These are phyloP conservation scores for Scedosporium minutisporum DNA, from an alignment of 2,329 filamentous ascomycete genomes.

Conservation along the genomic window DNA sequence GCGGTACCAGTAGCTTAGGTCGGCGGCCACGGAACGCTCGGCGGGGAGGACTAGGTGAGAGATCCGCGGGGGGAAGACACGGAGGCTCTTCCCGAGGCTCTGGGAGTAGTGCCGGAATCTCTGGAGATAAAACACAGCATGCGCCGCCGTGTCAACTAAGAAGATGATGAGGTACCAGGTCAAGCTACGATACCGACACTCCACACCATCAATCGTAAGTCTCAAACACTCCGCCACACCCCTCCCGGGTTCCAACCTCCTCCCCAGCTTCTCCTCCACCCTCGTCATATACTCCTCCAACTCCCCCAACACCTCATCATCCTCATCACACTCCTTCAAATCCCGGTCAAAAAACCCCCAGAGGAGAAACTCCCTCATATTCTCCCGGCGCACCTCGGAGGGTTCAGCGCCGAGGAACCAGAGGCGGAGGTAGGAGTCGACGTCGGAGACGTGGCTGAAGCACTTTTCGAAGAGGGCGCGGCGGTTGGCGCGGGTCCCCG, in stretches of 20 bases:
- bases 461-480: constrained; percentile 46
- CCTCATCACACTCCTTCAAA: constrained; percentile 10
- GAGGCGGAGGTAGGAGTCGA: constrained; percentile 45
- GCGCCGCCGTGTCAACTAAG: constrained; percentile 41
- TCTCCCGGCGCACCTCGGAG: constrained; percentile 54
- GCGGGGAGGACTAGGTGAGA: constrained; percentile 32
- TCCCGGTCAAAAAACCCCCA: constrained; percentile 56
- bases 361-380: constrained; percentile 54
- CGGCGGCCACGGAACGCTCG: constrained; percentile 35
- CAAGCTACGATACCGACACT: constrained; percentile 50
- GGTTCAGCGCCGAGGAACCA: constrained; percentile 57
- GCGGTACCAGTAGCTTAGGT: constrained; percentile 56
- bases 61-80: constrained; percentile 49
- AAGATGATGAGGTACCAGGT: constrained; percentile 54
- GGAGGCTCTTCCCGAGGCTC: constrained; percentile 16
- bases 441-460: constrained; percentile 42
- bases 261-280: constrained; percentile 44
- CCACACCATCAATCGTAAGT: constrained; percentile 56
- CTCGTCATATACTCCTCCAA: constrained; percentile 36
- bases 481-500: constrained; percentile 36
- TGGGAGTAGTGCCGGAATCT: constrained; percentile 45
- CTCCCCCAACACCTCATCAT: constrained; percentile 26
- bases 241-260: constrained; percentile 40
- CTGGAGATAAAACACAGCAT: constrained; percentile 32
- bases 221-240: constrained; percentile 48